These are phyloP conservation scores for Rhizophora apiculata DNA, from an alignment of 345 rosid genomes.

Conservation along the genomic window DNA sequence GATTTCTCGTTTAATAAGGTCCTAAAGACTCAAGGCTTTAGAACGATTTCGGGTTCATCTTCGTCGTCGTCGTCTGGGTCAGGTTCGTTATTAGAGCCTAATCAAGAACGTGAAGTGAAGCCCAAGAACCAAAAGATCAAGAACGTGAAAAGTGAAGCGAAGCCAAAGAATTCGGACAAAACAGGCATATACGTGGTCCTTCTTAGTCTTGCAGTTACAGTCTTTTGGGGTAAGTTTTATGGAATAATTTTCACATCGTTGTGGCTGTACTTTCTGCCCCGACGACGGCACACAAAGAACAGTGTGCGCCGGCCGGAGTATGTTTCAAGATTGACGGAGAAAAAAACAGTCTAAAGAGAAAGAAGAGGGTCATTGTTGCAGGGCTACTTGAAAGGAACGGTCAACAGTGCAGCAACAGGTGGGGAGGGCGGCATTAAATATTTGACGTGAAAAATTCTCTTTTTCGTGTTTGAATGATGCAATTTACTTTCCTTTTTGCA, in stretches of 20 bases:
- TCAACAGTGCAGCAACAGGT: neutral
- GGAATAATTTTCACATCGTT: slow-evolving; percentile 40
- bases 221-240: slow-evolving; percentile 37
- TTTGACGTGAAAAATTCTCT: slow-evolving; percentile 26
- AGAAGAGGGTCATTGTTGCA: slow-evolving; percentile 32
- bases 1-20: neutral
- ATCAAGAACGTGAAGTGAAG: neutral
- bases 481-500: neutral
- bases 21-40: neutral
- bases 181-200: slow-evolving; percentile 16
- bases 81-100: slow-evolving; percentile 10
- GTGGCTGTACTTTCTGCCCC: slow-evolving; percentile 28
- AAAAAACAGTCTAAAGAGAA: neutral
- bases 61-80: neutral
- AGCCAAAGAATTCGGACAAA: slow-evolving; percentile 5
- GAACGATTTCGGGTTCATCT: neutral
- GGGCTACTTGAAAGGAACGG: slow-evolving; percentile 32
- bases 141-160: neutral
- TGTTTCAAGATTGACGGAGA: neutral
- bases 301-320: neutral
- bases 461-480: slow-evolving; percentile 15
- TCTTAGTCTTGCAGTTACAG: slow-evolving; percentile 24
- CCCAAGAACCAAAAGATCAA: neutral
- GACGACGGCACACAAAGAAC: neutral
- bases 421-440: slow-evolving; percentile 18